phyloP scores from a whole-genome alignment of 768 basidiomycete species.

The Lanmaoa rubissima region DNA sequence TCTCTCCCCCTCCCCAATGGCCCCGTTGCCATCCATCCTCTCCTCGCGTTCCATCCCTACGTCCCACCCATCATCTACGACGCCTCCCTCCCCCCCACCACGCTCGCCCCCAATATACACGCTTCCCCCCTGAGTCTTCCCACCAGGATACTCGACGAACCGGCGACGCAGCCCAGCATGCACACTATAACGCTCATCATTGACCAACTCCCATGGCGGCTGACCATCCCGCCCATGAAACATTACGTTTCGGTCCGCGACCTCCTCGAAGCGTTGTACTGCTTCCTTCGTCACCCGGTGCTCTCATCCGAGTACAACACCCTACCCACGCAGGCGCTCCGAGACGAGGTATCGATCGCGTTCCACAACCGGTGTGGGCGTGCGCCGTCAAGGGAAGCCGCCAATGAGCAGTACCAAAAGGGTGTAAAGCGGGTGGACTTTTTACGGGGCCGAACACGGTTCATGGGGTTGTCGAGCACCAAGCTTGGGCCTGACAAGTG shows the following conservation, averaged over 20 bases:
- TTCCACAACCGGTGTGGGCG: conserved; percentile 42
- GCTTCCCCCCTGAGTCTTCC: conserved; percentile 29
- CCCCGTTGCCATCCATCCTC: conserved; percentile 31
- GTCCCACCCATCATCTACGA: conserved; percentile 23
- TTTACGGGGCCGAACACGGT: conserved; percentile 39
- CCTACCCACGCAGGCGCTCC: conserved; percentile 33
- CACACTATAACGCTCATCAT: conserved; percentile 31
- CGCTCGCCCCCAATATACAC: conserved; percentile 22
- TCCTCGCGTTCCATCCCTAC: conserved; percentile 30
- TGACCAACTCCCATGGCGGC: conserved; percentile 34
- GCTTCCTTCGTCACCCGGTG: conserved; percentile 40
- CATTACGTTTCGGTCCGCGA: conserved; percentile 43
- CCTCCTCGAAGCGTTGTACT: conserved; percentile 47
- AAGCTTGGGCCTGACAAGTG: conserved; percentile 38
- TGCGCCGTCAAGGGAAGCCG: conserved; percentile 29
- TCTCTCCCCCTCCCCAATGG: conserved; percentile 24
- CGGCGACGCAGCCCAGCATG: conserved; percentile 33
- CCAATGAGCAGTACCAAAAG: conserved; percentile 41
- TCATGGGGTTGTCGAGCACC: conserved; percentile 47
- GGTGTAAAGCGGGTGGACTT: conserved; percentile 58
- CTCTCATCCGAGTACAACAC: conserved; percentile 40
- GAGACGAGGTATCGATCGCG: conserved; percentile 39
- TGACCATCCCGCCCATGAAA: conserved; percentile 30
- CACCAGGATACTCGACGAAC: conserved; percentile 21
- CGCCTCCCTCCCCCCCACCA: conserved; percentile 17